A percentile compares a stretch with the other conserved stretches of the same genome.
Evolutionary conservation across 2,329 filamentous ascomycete genomes (phyloP).

Genomic region (Verticillium isaacii): DNA sequence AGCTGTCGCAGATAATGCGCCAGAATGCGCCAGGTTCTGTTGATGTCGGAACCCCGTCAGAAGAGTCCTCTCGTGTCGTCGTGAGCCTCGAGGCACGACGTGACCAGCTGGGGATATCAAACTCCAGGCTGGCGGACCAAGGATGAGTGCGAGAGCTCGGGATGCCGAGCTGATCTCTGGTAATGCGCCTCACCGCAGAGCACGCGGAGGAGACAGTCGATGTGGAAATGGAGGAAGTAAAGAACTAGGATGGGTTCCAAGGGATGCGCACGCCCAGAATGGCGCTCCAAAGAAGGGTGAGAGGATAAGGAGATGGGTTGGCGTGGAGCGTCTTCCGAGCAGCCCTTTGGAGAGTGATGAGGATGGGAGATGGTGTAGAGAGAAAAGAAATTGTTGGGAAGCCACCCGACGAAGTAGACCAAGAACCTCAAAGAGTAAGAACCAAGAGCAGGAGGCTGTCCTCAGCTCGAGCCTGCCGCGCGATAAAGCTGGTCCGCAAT

Average conservation of each 20-base stretch:
- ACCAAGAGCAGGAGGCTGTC: too few relatives aligned
- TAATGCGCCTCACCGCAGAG: background rate
- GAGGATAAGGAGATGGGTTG: background rate
- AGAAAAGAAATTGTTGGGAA: background rate
- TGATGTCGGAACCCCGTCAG: background rate
- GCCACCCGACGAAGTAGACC: background rate
- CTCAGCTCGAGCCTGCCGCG: too few relatives aligned
- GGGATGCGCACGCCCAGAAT: background rate
- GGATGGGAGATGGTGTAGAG: background rate
- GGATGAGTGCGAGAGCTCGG: background rate
- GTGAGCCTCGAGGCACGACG: background rate
- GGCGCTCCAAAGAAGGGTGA: background rate
- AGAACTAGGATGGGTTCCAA: background rate
- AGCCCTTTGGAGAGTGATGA: constrained; percentile 25
- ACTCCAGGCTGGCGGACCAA: too few relatives aligned
- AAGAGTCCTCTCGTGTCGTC: background rate
- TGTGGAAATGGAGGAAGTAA: background rate
- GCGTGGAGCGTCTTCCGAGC: background rate
- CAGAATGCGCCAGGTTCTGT: background rate
- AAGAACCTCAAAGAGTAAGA: too few relatives aligned
- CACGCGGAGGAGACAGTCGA: background rate
- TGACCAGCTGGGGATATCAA: background rate
- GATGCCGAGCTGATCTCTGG: background rate
- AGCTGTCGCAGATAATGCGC: background rate
- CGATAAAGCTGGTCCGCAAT: too few relatives aligned